Evolutionary conservation across 352 stramenopile genomes (phyloP).

Genomic region (Phytophthora quininea): DNA sequence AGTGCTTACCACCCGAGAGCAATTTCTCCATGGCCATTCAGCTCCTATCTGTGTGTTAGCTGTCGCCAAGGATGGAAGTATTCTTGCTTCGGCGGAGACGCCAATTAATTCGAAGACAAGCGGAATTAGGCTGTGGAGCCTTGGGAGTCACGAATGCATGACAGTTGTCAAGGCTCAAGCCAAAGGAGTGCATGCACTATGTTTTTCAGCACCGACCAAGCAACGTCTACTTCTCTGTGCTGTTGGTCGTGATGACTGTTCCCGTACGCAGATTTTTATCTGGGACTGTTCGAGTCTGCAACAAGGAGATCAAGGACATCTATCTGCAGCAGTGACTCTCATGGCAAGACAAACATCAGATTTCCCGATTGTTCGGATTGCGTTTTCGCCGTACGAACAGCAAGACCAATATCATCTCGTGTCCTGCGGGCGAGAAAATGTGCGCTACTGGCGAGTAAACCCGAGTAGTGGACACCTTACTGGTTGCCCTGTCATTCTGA

Average conservation of each 20-base stretch:
- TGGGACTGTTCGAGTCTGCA: constrained; percentile 62
- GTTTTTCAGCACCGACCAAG: constrained; percentile 48
- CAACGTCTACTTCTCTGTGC: constrained; percentile 47
- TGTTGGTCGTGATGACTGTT: constrained; percentile 67
- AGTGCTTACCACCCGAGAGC: constrained; percentile 20
- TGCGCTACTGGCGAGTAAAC: constrained; percentile 91
- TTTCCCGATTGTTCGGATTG: constrained; percentile 72
- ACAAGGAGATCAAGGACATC: not conserved
- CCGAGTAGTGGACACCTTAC: constrained; percentile 59
- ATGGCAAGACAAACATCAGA: constrained; percentile 88
- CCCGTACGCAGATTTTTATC: constrained; percentile 76
- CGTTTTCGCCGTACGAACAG: constrained; percentile 87
- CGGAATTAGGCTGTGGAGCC: constrained; percentile 64
- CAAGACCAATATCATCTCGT: constrained; percentile 69
- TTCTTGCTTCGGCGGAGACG: constrained; percentile 56
- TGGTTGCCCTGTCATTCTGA: constrained; percentile 85
- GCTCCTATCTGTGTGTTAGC: constrained; percentile 42
- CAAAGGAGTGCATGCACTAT: constrained; percentile 52
- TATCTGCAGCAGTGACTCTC: constrained; percentile 32
- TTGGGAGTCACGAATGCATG: constrained; percentile 44
- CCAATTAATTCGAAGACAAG: constrained; percentile 32
- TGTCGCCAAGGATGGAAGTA: constrained; percentile 42
- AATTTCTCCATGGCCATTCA: constrained; percentile 53
- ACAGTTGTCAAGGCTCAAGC: constrained; percentile 56
- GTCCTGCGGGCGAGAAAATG: constrained; percentile 90